These are phyloP conservation scores for Pinus taeda DNA, from an alignment of 75 land plant species.

Conservation along the genomic window DNA sequence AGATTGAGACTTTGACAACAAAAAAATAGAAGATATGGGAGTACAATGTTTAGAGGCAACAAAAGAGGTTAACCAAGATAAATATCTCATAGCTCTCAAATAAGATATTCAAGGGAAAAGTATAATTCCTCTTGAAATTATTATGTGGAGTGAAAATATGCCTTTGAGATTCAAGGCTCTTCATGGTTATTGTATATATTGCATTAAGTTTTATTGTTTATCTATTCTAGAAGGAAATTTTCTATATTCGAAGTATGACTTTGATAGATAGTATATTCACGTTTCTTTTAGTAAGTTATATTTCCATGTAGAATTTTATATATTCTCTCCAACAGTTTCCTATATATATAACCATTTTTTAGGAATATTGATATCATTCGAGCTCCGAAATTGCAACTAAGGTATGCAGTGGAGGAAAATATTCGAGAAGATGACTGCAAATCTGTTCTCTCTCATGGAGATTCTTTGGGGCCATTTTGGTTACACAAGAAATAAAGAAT, in stretches of 20 bases:
- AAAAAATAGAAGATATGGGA: no score
- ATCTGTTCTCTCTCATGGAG: no score
- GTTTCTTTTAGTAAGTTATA: not conserved
- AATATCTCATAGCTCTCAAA: no score
- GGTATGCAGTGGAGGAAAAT: conserved; percentile 46
- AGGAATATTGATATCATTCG: conserved; percentile 13
- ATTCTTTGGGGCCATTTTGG: no score
- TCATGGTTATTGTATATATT: conserved; percentile 21
- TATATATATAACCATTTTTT: not conserved
- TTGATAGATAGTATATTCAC: not conserved
- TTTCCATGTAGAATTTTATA: not conserved
- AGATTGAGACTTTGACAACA: no score
- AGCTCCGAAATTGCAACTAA: conserved; percentile 9
- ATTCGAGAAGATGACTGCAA: conserved; percentile 51
- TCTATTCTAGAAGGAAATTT: conserved; percentile 2
- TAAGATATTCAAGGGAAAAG: not conserved
- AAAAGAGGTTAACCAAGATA: no score
- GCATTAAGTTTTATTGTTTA: not conserved
- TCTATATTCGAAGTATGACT: not conserved
- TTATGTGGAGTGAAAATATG: no score
- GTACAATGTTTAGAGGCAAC: no score
- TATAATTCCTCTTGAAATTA: no score
- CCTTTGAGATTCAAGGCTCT: no score
- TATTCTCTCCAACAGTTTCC: not conserved
- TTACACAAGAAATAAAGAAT: no score